Evolutionary conservation across 1,139 yeast genomes (phyloP).

Genomic region (Diutina rugosa): DNA sequence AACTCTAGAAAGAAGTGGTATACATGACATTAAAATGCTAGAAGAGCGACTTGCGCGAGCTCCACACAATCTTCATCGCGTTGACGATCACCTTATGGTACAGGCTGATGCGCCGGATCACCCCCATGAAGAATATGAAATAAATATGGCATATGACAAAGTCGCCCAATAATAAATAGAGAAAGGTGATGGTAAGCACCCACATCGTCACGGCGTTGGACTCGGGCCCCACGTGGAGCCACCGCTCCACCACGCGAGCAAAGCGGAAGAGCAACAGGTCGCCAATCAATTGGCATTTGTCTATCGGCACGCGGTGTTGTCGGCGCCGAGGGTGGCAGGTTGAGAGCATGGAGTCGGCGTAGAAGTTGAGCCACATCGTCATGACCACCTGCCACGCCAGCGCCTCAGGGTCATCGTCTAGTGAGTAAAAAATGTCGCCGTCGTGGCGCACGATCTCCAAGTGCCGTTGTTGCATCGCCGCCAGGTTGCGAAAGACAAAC

Average conservation of each 20-base stretch:
- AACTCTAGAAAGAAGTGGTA: too few species aligned
- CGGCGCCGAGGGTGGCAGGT: background rate
- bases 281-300: conserved; percentile 1
- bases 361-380: background rate
- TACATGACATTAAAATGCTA: background rate
- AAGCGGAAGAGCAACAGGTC: conserved; percentile 18
- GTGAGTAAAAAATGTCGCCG: background rate
- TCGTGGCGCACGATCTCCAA: background rate
- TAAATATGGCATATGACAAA: conserved; percentile 16
- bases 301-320: background rate
- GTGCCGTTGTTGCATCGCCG: background rate
- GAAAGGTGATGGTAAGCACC: conserved; percentile 15
- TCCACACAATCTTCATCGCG: conserved; percentile 3
- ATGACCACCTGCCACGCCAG: background rate
- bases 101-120: conserved; percentile 3
- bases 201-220: conserved; percentile 7
- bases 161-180: conserved; percentile 19
- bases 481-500: background rate
- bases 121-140: conserved; percentile 6
- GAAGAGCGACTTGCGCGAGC: background rate
- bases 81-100: background rate
- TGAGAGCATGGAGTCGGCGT: background rate
- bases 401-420: background rate
- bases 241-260: conserved; percentile 11
- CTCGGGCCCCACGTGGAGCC: conserved; percentile 5